phyloP scores from a whole-genome alignment of 2,329 filamentous ascomycete species.

The Botrytis porri region DNA sequence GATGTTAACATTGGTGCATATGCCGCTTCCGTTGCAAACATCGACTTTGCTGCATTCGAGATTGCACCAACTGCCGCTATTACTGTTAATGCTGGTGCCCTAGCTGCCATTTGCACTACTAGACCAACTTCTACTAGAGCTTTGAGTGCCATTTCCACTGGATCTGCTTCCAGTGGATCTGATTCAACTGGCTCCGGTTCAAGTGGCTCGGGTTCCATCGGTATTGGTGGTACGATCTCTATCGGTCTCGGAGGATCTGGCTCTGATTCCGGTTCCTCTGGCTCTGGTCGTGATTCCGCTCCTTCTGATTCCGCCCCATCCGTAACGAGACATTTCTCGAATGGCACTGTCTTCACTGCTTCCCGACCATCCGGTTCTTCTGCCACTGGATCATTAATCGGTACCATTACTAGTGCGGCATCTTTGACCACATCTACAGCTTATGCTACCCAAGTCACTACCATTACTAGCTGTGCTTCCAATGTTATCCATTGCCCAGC shows the following conservation, averaged over 20 bases:
- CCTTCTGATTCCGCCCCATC: conserved; percentile 1
- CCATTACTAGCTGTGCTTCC: conserved; percentile 24
- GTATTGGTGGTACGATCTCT: neutral
- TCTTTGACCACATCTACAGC: conserved; percentile 26
- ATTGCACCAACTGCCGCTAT: conserved; percentile 22
- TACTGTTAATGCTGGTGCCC: conserved; percentile 22
- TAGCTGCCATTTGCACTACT: neutral
- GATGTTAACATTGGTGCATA: conserved; percentile 30
- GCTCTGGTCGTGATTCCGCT: too few species aligned
- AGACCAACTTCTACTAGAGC: neutral
- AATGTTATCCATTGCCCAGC: conserved; percentile 27
- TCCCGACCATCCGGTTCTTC: neutral
- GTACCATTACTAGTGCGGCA: conserved; percentile 22
- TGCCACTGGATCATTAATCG: neutral
- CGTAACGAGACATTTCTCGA: neutral
- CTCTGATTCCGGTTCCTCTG: neutral
- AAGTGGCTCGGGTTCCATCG: neutral
- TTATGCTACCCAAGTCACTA: conserved; percentile 23
- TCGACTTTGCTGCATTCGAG: conserved; percentile 28
- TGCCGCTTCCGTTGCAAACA: conserved; percentile 25
- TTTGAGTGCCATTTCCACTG: neutral
- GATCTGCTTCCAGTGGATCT: neutral
- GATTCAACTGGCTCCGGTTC: neutral
- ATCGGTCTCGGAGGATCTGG: neutral
- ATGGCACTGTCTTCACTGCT: neutral